phyloP scores from a whole-genome alignment of 495 filamentous ascomycete species.

The Cryomyces antarcticus region DNA sequence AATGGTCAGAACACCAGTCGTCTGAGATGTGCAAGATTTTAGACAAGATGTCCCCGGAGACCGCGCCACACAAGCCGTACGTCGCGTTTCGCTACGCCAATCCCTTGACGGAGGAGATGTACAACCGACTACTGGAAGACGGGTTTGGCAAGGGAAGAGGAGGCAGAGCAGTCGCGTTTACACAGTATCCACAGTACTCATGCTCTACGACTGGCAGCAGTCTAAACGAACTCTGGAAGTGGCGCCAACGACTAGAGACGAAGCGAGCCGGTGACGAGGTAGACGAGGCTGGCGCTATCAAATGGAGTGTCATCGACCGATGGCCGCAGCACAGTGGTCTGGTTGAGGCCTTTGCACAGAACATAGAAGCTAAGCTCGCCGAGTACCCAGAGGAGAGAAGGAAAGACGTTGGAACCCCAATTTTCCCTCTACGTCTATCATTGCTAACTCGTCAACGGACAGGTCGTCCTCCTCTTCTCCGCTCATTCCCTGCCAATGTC shows the following conservation, averaged over 20 bases:
- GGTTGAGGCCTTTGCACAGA: constrained; percentile 75
- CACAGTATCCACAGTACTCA: constrained; percentile 98
- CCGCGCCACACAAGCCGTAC: constrained; percentile 93
- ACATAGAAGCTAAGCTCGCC: constrained; percentile 63
- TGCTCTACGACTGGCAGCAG: constrained; percentile 95
- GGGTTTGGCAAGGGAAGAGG: constrained; percentile 75
- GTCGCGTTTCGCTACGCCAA: constrained; percentile 96
- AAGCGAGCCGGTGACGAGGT: constrained; percentile 30
- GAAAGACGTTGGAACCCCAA: constrained; percentile 11
- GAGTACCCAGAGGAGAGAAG: constrained; percentile 66
- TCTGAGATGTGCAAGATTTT: constrained; percentile 89
- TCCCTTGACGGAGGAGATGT: constrained; percentile 87
- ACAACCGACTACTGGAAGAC: constrained; percentile 58
- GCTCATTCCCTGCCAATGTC: constrained; percentile 94
- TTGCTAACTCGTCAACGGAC: constrained; percentile 10
- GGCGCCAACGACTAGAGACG: constrained; percentile 72
- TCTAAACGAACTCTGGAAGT: constrained; percentile 94
- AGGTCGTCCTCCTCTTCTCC: constrained; percentile 74
- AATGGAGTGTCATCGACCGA: constrained; percentile 95
- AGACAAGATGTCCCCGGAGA: constrained; percentile 73
- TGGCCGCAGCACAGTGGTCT: constrained; percentile 86
- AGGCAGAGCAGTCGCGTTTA: constrained; percentile 87
- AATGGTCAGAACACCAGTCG: constrained; percentile 91
- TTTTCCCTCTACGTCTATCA: too few relatives aligned
- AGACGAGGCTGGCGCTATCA: constrained; percentile 43